Percentiles rank a stretch among this genome's conserved stretches.
phyloP scores from a whole-genome alignment of 352 stramenopile genomes.

The Globisporangium perplexum region DNA sequence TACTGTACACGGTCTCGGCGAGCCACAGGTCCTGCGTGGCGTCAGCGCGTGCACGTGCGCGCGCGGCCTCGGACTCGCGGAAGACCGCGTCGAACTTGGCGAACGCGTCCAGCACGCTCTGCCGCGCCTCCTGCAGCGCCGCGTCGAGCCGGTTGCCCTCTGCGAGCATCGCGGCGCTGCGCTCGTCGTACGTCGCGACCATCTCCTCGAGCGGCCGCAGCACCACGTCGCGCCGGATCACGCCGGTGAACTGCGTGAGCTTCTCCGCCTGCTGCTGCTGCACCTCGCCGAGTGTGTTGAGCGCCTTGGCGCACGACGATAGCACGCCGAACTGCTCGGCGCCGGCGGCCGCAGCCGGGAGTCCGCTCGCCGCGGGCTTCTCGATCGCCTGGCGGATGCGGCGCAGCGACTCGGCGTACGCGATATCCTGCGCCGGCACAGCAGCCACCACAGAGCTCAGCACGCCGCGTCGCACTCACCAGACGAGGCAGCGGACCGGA shows the following conservation, averaged over 20 bases:
- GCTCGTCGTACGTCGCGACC: constrained; percentile 54
- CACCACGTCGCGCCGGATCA: constrained; percentile 67
- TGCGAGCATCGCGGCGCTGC: constrained; percentile 35
- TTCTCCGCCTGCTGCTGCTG: constrained; percentile 80
- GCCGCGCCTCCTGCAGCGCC: constrained; percentile 49
- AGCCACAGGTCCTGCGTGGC: constrained; percentile 58
- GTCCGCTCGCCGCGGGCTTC: constrained; percentile 7
- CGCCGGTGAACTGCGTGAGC: constrained; percentile 62
- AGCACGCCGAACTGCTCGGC: constrained; percentile 9
- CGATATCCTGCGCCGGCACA: constrained; percentile 32
- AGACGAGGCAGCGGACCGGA: neutral
- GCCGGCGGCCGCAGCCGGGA: neutral
- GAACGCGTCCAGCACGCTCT: constrained; percentile 52
- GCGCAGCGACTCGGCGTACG: constrained; percentile 64
- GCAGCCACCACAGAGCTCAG: too few species aligned
- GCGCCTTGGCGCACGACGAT: constrained; percentile 53
- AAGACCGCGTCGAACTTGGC: constrained; percentile 51
- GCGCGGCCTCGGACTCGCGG: constrained; percentile 23
- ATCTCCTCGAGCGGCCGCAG: constrained; percentile 70
- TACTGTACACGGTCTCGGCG: constrained; percentile 64
- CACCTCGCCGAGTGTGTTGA: constrained; percentile 57
- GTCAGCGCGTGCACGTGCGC: constrained; percentile 10
- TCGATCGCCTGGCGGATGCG: constrained; percentile 60
- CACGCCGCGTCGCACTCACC: too few species aligned
- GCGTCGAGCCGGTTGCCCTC: constrained; percentile 53